Percentiles rank a stretch among this genome's conserved stretches.
Evolutionary conservation across 202 grass and related monocot genomes (phyloP).

Genomic region (Brachypodium distachyon): DNA sequence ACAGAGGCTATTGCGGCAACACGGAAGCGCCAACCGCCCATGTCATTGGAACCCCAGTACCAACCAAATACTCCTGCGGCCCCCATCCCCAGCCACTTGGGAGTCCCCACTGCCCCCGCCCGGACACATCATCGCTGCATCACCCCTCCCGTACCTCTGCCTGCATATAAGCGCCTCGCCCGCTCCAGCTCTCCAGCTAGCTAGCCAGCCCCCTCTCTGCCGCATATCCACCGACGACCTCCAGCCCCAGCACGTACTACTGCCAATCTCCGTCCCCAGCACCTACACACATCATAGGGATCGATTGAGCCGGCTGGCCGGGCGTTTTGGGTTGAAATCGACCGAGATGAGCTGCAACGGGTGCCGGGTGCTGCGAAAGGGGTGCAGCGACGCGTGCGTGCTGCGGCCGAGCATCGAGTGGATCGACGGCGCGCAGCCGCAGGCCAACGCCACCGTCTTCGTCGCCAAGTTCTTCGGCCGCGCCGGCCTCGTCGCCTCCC

Average conservation of each 20-base stretch:
- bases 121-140: not conserved
- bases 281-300: too few species aligned
- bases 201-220: not conserved
- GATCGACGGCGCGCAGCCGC: conserved; percentile 68
- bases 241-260: not conserved
- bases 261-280: too few species aligned
- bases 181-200: not conserved
- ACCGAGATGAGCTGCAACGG: conserved; percentile 99
- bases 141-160: not conserved
- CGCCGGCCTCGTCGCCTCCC: conserved; percentile 74
- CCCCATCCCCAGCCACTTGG: not conserved
- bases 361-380: conserved; percentile 84
- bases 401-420: conserved; percentile 80
- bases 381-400: conserved; percentile 76
- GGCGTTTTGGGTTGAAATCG: too few species aligned
- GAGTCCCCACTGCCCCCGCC: not conserved
- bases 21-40: conserved; percentile 29
- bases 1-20: conserved; percentile 31
- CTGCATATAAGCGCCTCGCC: not conserved
- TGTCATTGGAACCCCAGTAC: conserved; percentile 23
- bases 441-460: conserved; percentile 92
- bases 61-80: not conserved
- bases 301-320: too few species aligned
- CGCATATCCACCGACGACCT: not conserved
- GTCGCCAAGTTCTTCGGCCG: conserved; percentile 98